Evolutionary conservation across 257 asterid genomes (phyloP).

Genomic region (Knoxia roxburghii): DNA sequence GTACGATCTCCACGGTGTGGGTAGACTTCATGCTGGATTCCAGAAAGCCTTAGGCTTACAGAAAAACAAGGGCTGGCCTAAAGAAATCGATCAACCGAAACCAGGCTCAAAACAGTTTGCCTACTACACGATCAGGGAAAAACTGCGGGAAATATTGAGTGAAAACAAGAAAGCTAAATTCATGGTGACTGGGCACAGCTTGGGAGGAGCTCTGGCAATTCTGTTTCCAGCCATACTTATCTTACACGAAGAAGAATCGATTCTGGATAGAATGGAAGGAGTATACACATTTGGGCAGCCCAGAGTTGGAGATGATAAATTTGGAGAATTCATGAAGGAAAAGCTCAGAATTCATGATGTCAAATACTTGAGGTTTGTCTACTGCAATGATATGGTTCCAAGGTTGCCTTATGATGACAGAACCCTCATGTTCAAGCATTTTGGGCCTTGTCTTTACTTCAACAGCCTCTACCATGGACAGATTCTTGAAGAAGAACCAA

Average conservation of each 20-base stretch:
- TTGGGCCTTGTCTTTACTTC: slow-evolving; percentile 63
- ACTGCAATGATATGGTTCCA: slow-evolving; percentile 58
- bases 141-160: slow-evolving; percentile 27
- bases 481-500: slow-evolving; percentile 64
- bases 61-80: slow-evolving; percentile 47
- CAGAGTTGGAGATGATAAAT: slow-evolving; percentile 58
- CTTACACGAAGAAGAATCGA: slow-evolving; percentile 45
- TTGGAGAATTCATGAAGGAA: slow-evolving; percentile 58
- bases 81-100: slow-evolving; percentile 14
- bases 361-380: slow-evolving; percentile 51
- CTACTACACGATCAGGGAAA: slow-evolving; percentile 49
- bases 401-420: slow-evolving; percentile 73
- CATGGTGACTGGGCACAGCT: slow-evolving; percentile 65
- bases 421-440: slow-evolving; percentile 56
- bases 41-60: slow-evolving; percentile 64
- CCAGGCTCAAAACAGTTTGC: slow-evolving; percentile 30
- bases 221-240: slow-evolving; percentile 36
- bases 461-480: slow-evolving; percentile 52
- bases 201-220: slow-evolving; percentile 71
- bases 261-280: slow-evolving; percentile 53
- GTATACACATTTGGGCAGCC: slow-evolving; percentile 85
- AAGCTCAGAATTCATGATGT: slow-evolving; percentile 30
- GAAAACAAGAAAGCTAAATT: slow-evolving; percentile 36
- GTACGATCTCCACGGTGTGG: slow-evolving; percentile 44
- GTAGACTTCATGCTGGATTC: slow-evolving; percentile 57